Evolutionary conservation across 331 rosid genomes (phyloP).

Genomic region (Cydonia oblonga): DNA sequence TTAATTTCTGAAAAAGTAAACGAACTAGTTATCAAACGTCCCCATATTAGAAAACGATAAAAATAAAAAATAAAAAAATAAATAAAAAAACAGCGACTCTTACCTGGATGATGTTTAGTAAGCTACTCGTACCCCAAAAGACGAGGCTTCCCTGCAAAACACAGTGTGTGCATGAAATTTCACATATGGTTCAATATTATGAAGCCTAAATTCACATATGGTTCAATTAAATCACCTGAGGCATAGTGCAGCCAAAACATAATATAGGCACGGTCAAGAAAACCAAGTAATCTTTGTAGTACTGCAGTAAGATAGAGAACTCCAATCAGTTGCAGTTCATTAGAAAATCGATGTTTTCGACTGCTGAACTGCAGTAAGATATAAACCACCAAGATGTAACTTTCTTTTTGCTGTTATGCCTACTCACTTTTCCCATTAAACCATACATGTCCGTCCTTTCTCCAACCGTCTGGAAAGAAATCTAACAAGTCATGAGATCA

Average conservation of each 20-base stretch:
- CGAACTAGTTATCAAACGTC: too few relatives aligned
- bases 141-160: constrained; percentile 78
- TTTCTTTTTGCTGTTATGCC: too few relatives aligned
- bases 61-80: too few relatives aligned
- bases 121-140: constrained; percentile 80
- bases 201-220: constrained; percentile 2
- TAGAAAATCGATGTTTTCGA: neutral
- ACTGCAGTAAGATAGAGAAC: constrained; percentile 45
- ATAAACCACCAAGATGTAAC: too few relatives aligned
- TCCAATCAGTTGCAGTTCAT: constrained; percentile 1
- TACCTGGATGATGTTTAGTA: constrained; percentile 56
- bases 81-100: constrained; percentile 20
- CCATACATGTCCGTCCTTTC: too few relatives aligned
- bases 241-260: constrained; percentile 41
- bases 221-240: constrained; percentile 53
- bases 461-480: too few relatives aligned
- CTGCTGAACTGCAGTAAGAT: too few relatives aligned
- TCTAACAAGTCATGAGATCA: too few relatives aligned
- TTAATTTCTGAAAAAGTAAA: constrained; percentile 35
- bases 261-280: constrained; percentile 46
- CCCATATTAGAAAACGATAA: too few relatives aligned
- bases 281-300: constrained; percentile 49
- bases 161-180: neutral
- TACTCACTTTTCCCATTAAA: too few relatives aligned
- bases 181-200: neutral